Conservation (phyloP, 306 rosid species). For the Cicer pinnatifidum region DNA sequence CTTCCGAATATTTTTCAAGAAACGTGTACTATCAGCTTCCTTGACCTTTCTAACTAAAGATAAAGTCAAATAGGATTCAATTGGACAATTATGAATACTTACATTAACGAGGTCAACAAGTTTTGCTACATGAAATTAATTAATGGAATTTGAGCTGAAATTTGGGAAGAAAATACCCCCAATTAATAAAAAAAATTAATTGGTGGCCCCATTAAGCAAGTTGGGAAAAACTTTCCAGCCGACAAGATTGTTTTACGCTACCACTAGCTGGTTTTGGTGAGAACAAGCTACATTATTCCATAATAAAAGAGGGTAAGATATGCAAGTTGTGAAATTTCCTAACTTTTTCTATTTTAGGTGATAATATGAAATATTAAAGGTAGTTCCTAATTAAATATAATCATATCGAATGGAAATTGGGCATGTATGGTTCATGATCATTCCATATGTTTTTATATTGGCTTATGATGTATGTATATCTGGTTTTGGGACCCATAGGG, state of each 20-base stretch:
- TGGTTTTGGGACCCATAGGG: constrained; percentile 13
- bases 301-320: constrained; percentile 35
- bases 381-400: constrained; percentile 7
- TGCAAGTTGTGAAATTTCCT: constrained; percentile 45
- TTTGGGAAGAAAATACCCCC: too few relatives aligned
- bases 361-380: constrained; percentile 8
- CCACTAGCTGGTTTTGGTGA: constrained; percentile 32
- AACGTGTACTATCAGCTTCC: too few relatives aligned
- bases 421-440: constrained; percentile 12
- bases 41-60: too few relatives aligned
- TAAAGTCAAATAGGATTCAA: too few relatives aligned
- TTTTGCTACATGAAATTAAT: too few relatives aligned
- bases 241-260: constrained; percentile 37
- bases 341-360: constrained; percentile 12
- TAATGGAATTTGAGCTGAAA: too few relatives aligned
- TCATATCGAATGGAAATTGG: constrained; percentile 18
- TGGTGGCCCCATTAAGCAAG: constrained; percentile 40
- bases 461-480: constrained; percentile 4
- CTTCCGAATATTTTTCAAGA: too few relatives aligned
- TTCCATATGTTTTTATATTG: constrained; percentile 18
- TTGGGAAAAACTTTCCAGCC: constrained; percentile 48
- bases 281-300: constrained; percentile 51
- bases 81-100: too few relatives aligned
- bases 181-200: not conserved
- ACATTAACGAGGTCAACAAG: too few relatives aligned